phyloP scores from a whole-genome alignment of 768 basidiomycete species.

The Phlegmacium glaucopus region DNA sequence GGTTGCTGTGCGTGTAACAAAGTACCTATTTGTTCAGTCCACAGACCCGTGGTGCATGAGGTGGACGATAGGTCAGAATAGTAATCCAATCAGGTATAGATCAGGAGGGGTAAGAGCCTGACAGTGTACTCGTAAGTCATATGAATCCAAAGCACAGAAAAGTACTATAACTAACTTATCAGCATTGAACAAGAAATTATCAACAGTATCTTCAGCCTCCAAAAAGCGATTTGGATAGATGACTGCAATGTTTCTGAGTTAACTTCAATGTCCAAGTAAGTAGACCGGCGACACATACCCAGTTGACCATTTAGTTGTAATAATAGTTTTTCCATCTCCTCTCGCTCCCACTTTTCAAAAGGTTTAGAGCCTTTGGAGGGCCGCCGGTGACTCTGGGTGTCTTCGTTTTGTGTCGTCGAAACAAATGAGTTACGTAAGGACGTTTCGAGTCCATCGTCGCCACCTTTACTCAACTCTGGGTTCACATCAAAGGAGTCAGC shows the following conservation, averaged over 20 bases:
- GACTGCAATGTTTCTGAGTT: conserved; percentile 43
- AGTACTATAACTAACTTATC: conserved; percentile 53
- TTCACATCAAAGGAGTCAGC: conserved; percentile 23
- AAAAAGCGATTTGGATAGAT: conserved; percentile 82
- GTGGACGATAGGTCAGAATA: no score
- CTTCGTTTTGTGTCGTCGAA: conserved; percentile 12
- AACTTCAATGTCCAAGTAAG: background rate
- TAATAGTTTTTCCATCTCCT: conserved; percentile 86
- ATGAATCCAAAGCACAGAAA: background rate
- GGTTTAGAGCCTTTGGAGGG: conserved; percentile 54
- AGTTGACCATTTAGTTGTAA: conserved; percentile 80
- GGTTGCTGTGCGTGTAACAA: no score
- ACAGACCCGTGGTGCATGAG: no score
- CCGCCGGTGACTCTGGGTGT: conserved; percentile 32
- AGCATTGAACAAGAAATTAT: conserved; percentile 92
- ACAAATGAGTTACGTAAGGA: conserved; percentile 13
- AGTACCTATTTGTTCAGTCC: no score
- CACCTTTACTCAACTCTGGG: conserved; percentile 28
- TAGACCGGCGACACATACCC: conserved; percentile 45
- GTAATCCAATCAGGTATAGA: conserved; percentile 51
- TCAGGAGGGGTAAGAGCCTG: conserved; percentile 70
- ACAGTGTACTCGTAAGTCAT: conserved; percentile 2
- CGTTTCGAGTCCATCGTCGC: conserved; percentile 25
- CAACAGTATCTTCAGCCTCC: conserved; percentile 88
- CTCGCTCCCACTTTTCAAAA: conserved; percentile 79